Evolutionary conservation across 2,329 filamentous ascomycete species (phyloP).

Genomic region (Fusarium nodosum): DNA sequence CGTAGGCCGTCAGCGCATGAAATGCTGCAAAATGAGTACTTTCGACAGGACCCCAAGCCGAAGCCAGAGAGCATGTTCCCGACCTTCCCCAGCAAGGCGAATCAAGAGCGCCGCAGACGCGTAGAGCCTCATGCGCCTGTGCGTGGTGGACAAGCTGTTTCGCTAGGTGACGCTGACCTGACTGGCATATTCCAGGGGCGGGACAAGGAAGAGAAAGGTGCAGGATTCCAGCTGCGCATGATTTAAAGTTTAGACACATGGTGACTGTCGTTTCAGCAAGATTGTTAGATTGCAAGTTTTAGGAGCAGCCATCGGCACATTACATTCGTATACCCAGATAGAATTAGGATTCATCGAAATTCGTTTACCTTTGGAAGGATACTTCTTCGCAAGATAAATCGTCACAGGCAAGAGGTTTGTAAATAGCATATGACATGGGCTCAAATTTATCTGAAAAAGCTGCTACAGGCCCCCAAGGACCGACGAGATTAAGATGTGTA

Average conservation of each 20-base stretch:
- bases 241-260: constrained; percentile 48
- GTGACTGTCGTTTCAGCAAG: background rate
- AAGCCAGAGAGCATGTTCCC: constrained; percentile 95
- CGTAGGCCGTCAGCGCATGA: constrained; percentile 77
- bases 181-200: constrained; percentile 78
- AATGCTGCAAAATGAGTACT: constrained; percentile 86
- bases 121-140: constrained; percentile 85
- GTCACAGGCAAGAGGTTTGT: background rate
- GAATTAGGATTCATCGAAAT: background rate
- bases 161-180: constrained; percentile 72
- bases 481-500: constrained; percentile 46
- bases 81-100: constrained; percentile 95
- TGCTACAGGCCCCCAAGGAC: constrained; percentile 18
- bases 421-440: background rate
- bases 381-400: background rate
- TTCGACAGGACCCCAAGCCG: constrained; percentile 87
- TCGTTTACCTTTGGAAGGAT: background rate
- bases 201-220: constrained; percentile 74
- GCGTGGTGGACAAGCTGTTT: constrained; percentile 73
- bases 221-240: constrained; percentile 76
- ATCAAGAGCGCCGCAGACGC: constrained; percentile 83
- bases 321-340: constrained; percentile 9
- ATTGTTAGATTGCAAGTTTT: background rate
- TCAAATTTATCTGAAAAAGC: constrained; percentile 14
- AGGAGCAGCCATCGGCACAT: constrained; percentile 3